A percentile compares a stretch with the other conserved stretches of the same genome.
These are phyloP conservation scores for Berberis thunbergii DNA, from an alignment of 164 flowering plant species.

Conservation along the genomic window DNA sequence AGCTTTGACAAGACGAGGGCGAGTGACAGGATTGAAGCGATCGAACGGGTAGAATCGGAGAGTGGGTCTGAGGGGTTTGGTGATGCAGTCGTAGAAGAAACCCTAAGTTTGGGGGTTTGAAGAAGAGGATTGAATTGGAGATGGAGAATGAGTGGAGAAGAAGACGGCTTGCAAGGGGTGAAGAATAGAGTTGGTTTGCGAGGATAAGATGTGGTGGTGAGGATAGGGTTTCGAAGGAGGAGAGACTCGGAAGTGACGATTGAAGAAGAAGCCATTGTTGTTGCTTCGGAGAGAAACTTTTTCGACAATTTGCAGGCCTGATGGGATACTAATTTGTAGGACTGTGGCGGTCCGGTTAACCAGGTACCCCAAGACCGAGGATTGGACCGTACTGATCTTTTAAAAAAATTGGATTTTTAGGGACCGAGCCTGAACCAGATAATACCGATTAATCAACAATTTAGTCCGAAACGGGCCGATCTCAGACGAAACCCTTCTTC, in stretches of 20 bases:
- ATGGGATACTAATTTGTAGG: too few species aligned
- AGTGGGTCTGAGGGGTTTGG: background rate
- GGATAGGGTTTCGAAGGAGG: conserved; percentile 9
- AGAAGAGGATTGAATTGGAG: too few species aligned
- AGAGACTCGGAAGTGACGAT: conserved; percentile 15
- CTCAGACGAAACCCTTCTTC: too few species aligned
- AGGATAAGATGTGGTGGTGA: background rate
- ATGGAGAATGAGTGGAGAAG: conserved; percentile 12
- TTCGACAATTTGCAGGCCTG: too few species aligned
- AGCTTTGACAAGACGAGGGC: background rate
- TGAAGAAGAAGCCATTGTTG: background rate
- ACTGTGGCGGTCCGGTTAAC: too few species aligned
- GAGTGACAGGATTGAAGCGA: conserved; percentile 6
- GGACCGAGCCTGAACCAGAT: too few species aligned
- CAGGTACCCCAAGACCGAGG: too few species aligned
- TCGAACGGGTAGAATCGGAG: background rate
- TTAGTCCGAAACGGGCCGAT: too few species aligned
- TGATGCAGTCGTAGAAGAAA: background rate
- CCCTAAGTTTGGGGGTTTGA: conserved; percentile 12
- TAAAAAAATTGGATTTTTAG: too few species aligned
- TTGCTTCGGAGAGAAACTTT: too few species aligned
- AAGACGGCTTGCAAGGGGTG: background rate
- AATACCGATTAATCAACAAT: too few species aligned
- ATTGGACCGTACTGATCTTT: too few species aligned
- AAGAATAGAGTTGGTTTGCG: background rate